Evolutionary conservation across 1,284 basidiomycete species (phyloP).

Genomic region (Porogramme epimiltina): DNA sequence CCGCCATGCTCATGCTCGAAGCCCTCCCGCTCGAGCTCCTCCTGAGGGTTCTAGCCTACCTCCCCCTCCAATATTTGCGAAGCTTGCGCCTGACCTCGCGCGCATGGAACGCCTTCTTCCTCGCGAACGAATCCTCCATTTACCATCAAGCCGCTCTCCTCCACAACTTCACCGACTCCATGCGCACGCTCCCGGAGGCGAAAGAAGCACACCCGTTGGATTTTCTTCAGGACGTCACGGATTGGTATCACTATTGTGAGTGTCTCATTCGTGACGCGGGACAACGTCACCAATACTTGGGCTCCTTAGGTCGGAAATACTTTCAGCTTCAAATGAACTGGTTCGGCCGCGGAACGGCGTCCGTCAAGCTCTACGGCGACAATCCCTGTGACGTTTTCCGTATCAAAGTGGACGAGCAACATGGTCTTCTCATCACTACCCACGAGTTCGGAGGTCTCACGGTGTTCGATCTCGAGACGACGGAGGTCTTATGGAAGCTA

Average conservation of each 20-base stretch:
- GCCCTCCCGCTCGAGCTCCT: constrained; percentile 52
- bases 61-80: constrained; percentile 45
- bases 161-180: constrained; percentile 45
- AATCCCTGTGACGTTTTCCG: constrained; percentile 55
- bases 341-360: constrained; percentile 41
- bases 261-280: constrained; percentile 11
- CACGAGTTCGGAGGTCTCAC: constrained; percentile 51
- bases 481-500: constrained; percentile 58
- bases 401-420: constrained; percentile 70
- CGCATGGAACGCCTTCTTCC: constrained; percentile 46
- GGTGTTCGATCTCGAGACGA: constrained; percentile 53
- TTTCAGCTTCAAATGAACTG: constrained; percentile 53
- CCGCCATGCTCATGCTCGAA: constrained; percentile 30
- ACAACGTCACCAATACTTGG: constrained; percentile 6
- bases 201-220: constrained; percentile 29
- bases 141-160: constrained; percentile 54
- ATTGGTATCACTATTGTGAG: constrained; percentile 67
- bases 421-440: constrained; percentile 59
- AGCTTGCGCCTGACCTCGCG: constrained; percentile 39
- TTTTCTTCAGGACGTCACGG: constrained; percentile 33
- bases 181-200: constrained; percentile 32
- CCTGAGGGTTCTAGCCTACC: constrained; percentile 44
- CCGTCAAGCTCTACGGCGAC: constrained; percentile 37
- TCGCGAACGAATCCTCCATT: constrained; percentile 46
- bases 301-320: constrained; percentile 51